Percentiles rank a stretch among this genome's conserved stretches.
These are phyloP conservation scores for Setomelanomma holmii DNA, from an alignment of 2,329 filamentous ascomycete genomes.

Conservation along the genomic window DNA sequence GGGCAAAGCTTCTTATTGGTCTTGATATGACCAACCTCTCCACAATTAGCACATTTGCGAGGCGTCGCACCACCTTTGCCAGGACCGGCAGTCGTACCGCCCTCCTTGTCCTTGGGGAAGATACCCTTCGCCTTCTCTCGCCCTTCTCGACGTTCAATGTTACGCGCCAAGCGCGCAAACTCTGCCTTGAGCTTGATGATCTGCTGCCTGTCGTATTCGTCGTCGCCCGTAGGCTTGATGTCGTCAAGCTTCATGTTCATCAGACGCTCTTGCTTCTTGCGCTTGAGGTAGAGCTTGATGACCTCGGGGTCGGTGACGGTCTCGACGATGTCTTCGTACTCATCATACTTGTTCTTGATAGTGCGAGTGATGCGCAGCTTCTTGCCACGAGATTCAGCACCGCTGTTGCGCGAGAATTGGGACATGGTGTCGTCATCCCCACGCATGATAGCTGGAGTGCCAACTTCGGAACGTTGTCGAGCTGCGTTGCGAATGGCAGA, in stretches of 20 bases:
- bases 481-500: slow-evolving; percentile 45
- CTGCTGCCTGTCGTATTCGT: slow-evolving; percentile 69
- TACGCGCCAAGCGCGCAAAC: slow-evolving; percentile 83
- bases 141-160: slow-evolving; percentile 86
- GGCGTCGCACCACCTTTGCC: slow-evolving; percentile 60
- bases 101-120: slow-evolving; percentile 42
- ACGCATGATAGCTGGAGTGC: slow-evolving; percentile 62
- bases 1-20: slow-evolving; percentile 83
- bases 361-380: slow-evolving; percentile 77
- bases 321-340: slow-evolving; percentile 57
- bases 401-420: slow-evolving; percentile 57
- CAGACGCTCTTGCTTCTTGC: slow-evolving; percentile 73
- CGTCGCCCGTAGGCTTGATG: slow-evolving; percentile 69
- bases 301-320: slow-evolving; percentile 75
- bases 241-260: slow-evolving; percentile 75
- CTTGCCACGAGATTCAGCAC: slow-evolving; percentile 69
- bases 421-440: slow-evolving; percentile 73
- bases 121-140: slow-evolving; percentile 87
- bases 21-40: slow-evolving; percentile 96
- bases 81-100: background rate
- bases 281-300: slow-evolving; percentile 85
- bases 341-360: slow-evolving; percentile 67
- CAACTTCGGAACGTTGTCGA: slow-evolving; percentile 66
- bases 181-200: slow-evolving; percentile 73
- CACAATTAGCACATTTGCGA: slow-evolving; percentile 97